These are phyloP conservation scores for Solanum peruvianum DNA, from an alignment of 257 asterid species.

Conservation along the genomic window DNA sequence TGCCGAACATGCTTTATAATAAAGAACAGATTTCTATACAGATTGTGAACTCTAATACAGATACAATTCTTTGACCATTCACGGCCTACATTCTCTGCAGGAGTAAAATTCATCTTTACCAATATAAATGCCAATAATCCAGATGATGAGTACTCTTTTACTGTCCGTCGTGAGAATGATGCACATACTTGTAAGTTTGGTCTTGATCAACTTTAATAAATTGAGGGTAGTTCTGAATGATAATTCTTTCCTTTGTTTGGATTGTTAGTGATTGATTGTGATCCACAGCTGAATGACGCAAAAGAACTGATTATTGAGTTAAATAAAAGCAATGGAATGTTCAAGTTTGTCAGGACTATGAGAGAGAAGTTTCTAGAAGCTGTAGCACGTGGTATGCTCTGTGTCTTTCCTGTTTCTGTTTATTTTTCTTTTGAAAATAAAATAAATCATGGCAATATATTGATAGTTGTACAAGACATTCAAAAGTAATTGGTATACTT, in stretches of 20 bases:
- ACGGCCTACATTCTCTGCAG: constrained; percentile 17
- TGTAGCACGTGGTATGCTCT: constrained; percentile 37
- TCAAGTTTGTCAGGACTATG: constrained; percentile 76
- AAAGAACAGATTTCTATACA: background rate
- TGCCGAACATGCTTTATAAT: background rate
- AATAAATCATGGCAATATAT: background rate
- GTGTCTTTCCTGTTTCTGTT: background rate
- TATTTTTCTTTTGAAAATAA: background rate
- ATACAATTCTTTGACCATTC: background rate
- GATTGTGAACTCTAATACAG: background rate
- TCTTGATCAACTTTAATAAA: background rate
- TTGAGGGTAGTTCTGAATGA: background rate
- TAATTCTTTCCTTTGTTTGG: background rate
- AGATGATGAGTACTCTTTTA: constrained; percentile 57
- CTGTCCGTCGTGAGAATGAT: constrained; percentile 54
- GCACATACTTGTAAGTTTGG: constrained; percentile 54
- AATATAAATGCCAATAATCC: constrained; percentile 49
- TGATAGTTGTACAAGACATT: background rate
- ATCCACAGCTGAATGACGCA: constrained; percentile 46
- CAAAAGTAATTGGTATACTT: background rate
- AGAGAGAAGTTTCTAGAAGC: constrained; percentile 67
- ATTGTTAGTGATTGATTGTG: constrained; percentile 56
- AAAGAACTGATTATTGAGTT: constrained; percentile 50
- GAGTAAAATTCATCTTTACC: constrained; percentile 76
- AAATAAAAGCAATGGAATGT: constrained; percentile 57